Evolutionary conservation across 257 asterid genomes (phyloP).

Genomic region (Parsonsia alboflavescens): DNA sequence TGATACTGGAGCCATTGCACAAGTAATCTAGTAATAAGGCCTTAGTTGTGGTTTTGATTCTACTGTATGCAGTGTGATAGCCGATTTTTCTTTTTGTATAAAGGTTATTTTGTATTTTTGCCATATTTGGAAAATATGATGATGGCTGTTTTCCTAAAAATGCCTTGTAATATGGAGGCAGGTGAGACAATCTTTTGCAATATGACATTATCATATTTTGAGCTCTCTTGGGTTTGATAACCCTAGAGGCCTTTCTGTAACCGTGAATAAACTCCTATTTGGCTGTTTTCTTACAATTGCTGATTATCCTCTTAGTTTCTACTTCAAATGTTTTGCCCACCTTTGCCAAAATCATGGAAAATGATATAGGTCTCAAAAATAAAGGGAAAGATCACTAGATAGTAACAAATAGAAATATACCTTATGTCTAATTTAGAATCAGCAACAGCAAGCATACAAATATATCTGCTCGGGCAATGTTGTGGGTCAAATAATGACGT

Average conservation of each 20-base stretch:
- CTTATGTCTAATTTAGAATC: constrained; percentile 92
- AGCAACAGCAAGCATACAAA: constrained; percentile 93
- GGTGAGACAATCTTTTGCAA: neutral
- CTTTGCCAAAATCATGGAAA: neutral
- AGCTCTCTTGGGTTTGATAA: neutral
- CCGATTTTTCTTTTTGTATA: neutral
- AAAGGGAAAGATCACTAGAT: neutral
- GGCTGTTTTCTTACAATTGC: neutral
- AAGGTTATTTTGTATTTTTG: neutral
- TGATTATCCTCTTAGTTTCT: neutral
- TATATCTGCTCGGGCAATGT: constrained; percentile 94
- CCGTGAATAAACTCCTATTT: neutral
- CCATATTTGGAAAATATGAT: neutral
- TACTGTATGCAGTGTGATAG: no score
- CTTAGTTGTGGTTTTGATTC: no score
- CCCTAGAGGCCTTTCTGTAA: no score
- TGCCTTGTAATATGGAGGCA: neutral
- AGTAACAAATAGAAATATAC: constrained; percentile 32
- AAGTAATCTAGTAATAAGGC: no score
- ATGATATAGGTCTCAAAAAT: neutral
- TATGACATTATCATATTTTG: neutral
- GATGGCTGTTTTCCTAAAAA: neutral
- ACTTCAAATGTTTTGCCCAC: neutral
- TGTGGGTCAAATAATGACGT: constrained; percentile 70
- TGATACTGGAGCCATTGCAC: neutral